Evolutionary conservation across 192 early-diverging fungal species (phyloP).

Genomic region (Gamsiella multidivaricata): DNA sequence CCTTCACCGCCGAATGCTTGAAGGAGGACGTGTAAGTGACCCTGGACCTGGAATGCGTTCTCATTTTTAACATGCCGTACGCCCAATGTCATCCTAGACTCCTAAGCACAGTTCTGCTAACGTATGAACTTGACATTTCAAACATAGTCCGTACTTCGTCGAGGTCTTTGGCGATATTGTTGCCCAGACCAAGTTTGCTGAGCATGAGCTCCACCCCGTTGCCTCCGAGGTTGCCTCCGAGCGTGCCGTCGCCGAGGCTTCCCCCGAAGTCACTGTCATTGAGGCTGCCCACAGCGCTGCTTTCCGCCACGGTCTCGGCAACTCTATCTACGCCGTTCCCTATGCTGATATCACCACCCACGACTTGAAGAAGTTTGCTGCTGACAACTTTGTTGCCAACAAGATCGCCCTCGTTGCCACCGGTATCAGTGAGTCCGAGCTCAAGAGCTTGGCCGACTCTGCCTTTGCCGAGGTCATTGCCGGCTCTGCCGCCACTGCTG

Average conservation of each 20-base stretch:
- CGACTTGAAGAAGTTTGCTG: conserved; percentile 79
- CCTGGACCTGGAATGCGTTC: too few relatives aligned
- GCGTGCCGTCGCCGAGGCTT: conserved; percentile 68
- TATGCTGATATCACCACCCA: conserved; percentile 70
- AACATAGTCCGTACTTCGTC: conserved; percentile 79
- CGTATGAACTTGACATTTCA: too few relatives aligned
- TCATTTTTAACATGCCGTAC: too few relatives aligned
- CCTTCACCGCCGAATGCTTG: conserved; percentile 92
- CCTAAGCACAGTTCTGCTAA: too few relatives aligned
- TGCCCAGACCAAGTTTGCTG: conserved; percentile 80
- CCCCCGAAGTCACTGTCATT: conserved; percentile 73
- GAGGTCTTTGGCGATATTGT: conserved; percentile 85
- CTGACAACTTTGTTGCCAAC: conserved; percentile 73
- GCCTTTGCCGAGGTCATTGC: conserved; percentile 63
- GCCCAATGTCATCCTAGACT: too few relatives aligned
- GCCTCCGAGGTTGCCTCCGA: conserved; percentile 72
- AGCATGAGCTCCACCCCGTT: conserved; percentile 88
- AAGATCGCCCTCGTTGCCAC: conserved; percentile 88
- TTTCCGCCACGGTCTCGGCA: conserved; percentile 95
- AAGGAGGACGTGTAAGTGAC: conserved; percentile 85
- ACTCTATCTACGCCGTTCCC: conserved; percentile 88
- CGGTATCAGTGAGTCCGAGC: conserved; percentile 80
- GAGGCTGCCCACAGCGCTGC: conserved; percentile 90
- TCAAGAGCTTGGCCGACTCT: conserved; percentile 73
- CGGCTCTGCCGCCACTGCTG: conserved; percentile 38